Percentiles rank a stretch among this genome's conserved stretches.
phyloP scores from a whole-genome alignment of 2,329 filamentous ascomycete genomes.

The Trichoderma harzianum region DNA sequence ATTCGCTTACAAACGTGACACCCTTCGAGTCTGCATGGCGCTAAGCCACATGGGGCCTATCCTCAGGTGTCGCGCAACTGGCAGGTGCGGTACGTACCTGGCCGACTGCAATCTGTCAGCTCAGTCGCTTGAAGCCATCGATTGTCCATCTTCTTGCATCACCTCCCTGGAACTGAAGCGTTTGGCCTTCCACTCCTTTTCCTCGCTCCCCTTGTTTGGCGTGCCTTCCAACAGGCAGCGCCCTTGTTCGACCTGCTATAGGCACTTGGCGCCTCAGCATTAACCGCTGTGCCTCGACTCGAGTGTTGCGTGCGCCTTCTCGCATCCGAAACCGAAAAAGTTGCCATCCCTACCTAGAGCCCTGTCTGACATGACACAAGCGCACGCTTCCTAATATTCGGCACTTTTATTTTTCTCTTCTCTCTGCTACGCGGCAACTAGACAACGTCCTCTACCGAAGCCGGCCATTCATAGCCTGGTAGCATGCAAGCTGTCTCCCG shows the following conservation, averaged over 20 bases:
- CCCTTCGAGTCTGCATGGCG: conserved; percentile 2
- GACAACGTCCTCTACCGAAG: neutral
- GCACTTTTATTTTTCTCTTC: neutral
- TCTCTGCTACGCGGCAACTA: neutral
- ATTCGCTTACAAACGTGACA: conserved; percentile 11
- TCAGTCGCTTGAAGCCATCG: conserved; percentile 7
- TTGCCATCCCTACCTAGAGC: neutral
- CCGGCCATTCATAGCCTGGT: conserved; percentile 7
- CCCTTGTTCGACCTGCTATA: neutral
- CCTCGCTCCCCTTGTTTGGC: neutral
- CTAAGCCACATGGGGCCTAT: neutral
- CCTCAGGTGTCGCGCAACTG: conserved; percentile 9
- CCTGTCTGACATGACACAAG: conserved; percentile 22
- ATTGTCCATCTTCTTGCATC: neutral
- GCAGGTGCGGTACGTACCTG: conserved; percentile 15
- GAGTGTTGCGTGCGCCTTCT: neutral
- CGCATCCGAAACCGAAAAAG: neutral
- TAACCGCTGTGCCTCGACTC: neutral
- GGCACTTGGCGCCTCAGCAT: neutral
- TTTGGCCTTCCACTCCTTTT: conserved; percentile 11
- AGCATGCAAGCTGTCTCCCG: conserved; percentile 28
- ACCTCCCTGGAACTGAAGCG: conserved; percentile 8
- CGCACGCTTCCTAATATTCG: conserved; percentile 1
- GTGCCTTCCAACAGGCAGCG: neutral
- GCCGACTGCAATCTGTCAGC: conserved; percentile 12